Percentiles rank a stretch among this genome's conserved stretches.
Conservation (phyloP, 176 grass and related monocot species). For the Avena insularis region DNA sequence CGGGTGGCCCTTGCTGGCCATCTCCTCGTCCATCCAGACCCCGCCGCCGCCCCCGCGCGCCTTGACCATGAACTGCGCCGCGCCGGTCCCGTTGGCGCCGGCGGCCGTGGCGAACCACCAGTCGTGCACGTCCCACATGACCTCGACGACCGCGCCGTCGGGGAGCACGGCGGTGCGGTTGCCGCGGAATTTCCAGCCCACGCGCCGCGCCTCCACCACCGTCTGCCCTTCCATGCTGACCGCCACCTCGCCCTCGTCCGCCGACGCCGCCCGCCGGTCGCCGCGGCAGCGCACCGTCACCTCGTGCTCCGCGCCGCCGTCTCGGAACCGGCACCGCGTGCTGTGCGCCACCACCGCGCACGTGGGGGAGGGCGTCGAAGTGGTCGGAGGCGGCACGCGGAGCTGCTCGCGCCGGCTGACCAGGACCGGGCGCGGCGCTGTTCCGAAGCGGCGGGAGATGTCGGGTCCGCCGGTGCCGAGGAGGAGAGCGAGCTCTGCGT, state of each 20-base stretch:
- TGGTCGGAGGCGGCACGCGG: neutral
- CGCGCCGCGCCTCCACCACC: conserved; percentile 62
- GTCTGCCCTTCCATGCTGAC: conserved; percentile 75
- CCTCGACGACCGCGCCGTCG: conserved; percentile 76
- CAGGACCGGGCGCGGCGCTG: conserved; percentile 27
- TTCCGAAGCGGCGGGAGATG: conserved; percentile 42
- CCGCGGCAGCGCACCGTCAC: conserved; percentile 76
- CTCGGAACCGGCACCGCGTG: conserved; percentile 70
- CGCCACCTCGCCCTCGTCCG: conserved; percentile 65
- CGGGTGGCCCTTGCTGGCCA: conserved; percentile 44
- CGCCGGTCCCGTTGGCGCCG: neutral
- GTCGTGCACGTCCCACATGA: conserved; percentile 97
- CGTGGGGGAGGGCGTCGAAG: neutral
- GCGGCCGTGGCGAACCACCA: conserved; percentile 59
- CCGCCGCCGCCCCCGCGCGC: conserved; percentile 53
- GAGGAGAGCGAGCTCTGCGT: conserved; percentile 60
- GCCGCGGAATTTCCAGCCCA: conserved; percentile 86
- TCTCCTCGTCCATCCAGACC: conserved; percentile 89
- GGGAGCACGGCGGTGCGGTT: conserved; percentile 71
- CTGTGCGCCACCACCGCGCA: conserved; percentile 36
- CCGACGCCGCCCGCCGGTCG: conserved; percentile 41
- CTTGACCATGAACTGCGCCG: conserved; percentile 90
- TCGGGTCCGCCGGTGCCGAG: conserved; percentile 59
- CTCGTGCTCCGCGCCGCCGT: conserved; percentile 73
- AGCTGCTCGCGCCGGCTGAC: conserved; percentile 71